phyloP scores from a whole-genome alignment of 352 stramenopile species.

The Globisporangium apiculatum region DNA sequence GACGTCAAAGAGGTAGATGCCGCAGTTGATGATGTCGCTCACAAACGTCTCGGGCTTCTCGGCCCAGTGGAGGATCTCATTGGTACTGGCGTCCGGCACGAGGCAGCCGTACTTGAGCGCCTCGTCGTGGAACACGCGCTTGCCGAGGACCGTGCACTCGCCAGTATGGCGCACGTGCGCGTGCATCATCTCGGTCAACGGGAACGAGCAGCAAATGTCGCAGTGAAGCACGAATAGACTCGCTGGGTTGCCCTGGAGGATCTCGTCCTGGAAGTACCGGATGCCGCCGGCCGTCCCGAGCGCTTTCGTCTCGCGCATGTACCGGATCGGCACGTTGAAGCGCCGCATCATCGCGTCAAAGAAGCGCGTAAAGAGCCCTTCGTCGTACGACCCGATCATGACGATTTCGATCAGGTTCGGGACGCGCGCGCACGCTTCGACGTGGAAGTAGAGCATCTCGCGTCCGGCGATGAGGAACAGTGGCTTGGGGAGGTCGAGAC shows the following conservation, averaged over 20 bases:
- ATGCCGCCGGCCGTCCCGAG: constrained; percentile 78
- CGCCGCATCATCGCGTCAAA: constrained; percentile 76
- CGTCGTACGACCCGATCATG: constrained; percentile 87
- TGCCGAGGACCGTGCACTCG: constrained; percentile 73
- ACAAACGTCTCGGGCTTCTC: constrained; percentile 89
- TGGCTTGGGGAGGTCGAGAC: constrained; percentile 80
- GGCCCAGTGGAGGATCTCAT: constrained; percentile 86
- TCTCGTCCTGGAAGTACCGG: constrained; percentile 81
- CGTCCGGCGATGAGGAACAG: constrained; percentile 81
- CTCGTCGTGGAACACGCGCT: constrained; percentile 85
- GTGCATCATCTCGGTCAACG: constrained; percentile 86
- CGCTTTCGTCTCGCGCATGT: constrained; percentile 73
- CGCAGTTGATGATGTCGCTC: constrained; percentile 89
- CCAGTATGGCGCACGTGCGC: constrained; percentile 72
- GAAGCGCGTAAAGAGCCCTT: constrained; percentile 84
- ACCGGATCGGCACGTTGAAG: constrained; percentile 85
- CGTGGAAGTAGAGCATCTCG: constrained; percentile 88
- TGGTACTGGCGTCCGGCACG: constrained; percentile 61
- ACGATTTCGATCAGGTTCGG: constrained; percentile 83
- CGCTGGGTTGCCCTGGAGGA: constrained; percentile 61
- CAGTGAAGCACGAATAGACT: constrained; percentile 83
- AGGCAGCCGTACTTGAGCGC: constrained; percentile 87
- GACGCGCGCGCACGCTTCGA: constrained; percentile 77
- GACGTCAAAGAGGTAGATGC: constrained; percentile 85
- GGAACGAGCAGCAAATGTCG: constrained; percentile 86